These are phyloP conservation scores for Adenanthera pavonina DNA, from an alignment of 306 rosid genomes.

Conservation along the genomic window DNA sequence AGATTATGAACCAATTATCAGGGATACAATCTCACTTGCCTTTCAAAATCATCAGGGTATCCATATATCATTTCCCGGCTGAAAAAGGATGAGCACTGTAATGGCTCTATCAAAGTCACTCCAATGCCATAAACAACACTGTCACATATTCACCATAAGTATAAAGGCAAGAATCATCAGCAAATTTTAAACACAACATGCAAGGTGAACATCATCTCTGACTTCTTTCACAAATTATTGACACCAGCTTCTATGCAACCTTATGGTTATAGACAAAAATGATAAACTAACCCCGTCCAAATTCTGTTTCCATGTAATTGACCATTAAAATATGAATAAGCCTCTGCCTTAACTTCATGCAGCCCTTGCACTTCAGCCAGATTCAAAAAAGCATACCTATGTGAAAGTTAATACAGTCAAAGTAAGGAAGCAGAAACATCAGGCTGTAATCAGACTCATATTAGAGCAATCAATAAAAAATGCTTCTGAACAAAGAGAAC, in stretches of 20 bases:
- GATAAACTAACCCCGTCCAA: constrained; percentile 80
- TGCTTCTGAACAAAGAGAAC: constrained; percentile 1
- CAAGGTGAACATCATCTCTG: constrained; percentile 28
- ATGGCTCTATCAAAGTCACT: constrained; percentile 83
- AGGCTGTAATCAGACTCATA: background rate
- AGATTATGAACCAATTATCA: constrained; percentile 29
- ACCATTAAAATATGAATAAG: constrained; percentile 82
- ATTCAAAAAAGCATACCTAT: constrained; percentile 68
- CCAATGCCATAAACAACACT: constrained; percentile 87
- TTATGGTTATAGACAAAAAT: constrained; percentile 7
- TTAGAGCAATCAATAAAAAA: constrained; percentile 20
- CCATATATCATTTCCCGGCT: constrained; percentile 79
- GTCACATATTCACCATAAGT: constrained; percentile 45
- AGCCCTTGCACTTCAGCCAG: constrained; percentile 77
- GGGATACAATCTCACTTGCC: constrained; percentile 52
- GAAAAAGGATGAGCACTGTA: constrained; percentile 68
- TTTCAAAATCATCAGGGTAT: constrained; percentile 91
- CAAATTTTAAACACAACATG: constrained; percentile 32
- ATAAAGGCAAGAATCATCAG: constrained; percentile 44
- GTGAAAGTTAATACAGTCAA: constrained; percentile 38
- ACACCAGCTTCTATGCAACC: constrained; percentile 24
- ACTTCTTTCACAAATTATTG: constrained; percentile 8
- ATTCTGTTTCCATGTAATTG: constrained; percentile 79
- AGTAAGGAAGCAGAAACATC: constrained; percentile 37
- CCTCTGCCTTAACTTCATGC: constrained; percentile 59